Base-by-base conservation (phyloP, 2,329 filamentous ascomycete genomes). In the Penicillium brasilianum region DNA sequence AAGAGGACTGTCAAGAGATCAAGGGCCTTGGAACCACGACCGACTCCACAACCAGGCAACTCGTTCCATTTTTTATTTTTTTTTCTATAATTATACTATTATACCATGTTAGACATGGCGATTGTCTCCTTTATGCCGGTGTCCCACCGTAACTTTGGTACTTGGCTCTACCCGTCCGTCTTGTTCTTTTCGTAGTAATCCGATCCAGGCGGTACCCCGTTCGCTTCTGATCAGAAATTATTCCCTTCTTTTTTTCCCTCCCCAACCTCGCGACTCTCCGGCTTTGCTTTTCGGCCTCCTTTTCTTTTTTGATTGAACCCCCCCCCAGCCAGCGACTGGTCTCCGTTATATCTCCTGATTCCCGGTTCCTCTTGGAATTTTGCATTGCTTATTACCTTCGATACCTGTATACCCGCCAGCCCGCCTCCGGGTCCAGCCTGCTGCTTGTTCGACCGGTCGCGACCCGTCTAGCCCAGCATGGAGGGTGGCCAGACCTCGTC, bases 381-480 rank as follows among this genome's bases (percentile, higher is more conserved):
- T 66, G 68, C 67, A 66, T 48, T 48, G 41, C 37, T 36, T 56
- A 53, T 53, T 53, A 53, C 30, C 30, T 22, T 53, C 6, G 25
- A 28, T 28, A 28, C 25, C 6, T 28, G 41, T 53, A 53, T 53
- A 46, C 41, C 53, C 53, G 53, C 53, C 53, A 56, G 39, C 50
- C 50, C 57, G 44, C 34, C 55, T 48, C 48, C 55, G 57, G 57
- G 51, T 59, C 61, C 67, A 71, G 66, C 66, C 67, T 69, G 65
- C 67, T 69, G 65, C 68, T 69, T 68, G 66, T 72, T 73, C 74
- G 73, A 72, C 72, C 73, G 73, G 70, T 76, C 73, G 73, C 74
- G 76, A 76, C 75, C 70, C 72, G 70, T 75, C 74, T 72, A 74
- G 73, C 71, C 71, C 71, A 71, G 67, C 69, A 82, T 83, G 81